Evolutionary conservation across 1,284 basidiomycete species (phyloP), one percentile per base, ranked within the genome.

Genomic region (Cryptococcus maquisensis): DNA sequence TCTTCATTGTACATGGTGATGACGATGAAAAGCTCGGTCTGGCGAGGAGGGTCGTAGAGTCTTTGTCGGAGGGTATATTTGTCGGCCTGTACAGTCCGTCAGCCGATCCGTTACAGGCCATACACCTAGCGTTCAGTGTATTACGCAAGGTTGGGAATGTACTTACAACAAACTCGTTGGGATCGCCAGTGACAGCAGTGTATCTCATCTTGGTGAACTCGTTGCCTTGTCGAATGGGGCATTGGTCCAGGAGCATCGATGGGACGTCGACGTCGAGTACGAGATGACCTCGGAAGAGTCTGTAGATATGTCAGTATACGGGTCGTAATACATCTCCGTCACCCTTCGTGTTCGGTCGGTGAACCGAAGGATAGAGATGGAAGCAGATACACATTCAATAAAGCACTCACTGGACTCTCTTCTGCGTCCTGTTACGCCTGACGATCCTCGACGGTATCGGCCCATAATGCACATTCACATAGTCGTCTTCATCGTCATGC

Each of bases 141-240:
- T 35, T 20, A n/a, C n/a, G n/a, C 21, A 4, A 39, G 13, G 28
- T 16, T 8, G 16, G 3, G 21, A 35, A 20, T 20, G 38, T 16
- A 67, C 69, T 53, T 47, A 71, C 74, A 63, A 85, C 82, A 74
- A 95, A 96, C 67, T 90, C 85, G 70, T 95, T 89, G 3, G 91
- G 91, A 72, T 95, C 90, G 74, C 88, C 91, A 0, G 92, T 95
- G n/a, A 88, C 89, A 0, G 90, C 91, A 1, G 86, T 86, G 76
- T 94, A 93, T 7, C 94, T 84, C 90, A 97, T 91, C 74, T 93
- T 87, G 2, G 90, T 91, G 73, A 93, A 95, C 75, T 98, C 95
- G 55, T 88, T 83, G 58, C 90, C 89, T 50, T 83, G 86, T 52
- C 84, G 82, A 60, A 83, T 75, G 2, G 83, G 78, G 61, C 87